Evolutionary conservation across 371 early-diverging fungal genomes (phyloP).

Genomic region (Batrachochytrium dendrobatidis): DNA sequence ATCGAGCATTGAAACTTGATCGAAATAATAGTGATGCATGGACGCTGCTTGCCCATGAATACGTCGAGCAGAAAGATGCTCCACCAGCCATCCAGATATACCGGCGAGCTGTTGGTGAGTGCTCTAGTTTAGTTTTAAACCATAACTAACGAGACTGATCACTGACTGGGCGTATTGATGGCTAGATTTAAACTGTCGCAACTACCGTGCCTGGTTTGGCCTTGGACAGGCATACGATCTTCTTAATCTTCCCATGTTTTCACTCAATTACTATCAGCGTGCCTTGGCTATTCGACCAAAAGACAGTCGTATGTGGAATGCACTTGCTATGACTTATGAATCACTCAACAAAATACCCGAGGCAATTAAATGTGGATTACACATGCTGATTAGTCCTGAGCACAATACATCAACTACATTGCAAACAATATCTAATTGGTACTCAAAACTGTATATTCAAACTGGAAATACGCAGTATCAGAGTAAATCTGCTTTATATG

Average conservation of each 20-base stretch:
- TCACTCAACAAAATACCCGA: no score
- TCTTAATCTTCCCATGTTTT: conserved; percentile 70
- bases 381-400: no score
- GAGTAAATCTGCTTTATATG: no score
- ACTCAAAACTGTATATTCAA: no score
- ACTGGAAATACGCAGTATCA: no score
- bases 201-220: conserved; percentile 92
- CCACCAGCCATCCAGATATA: conserved; percentile 87
- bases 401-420: no score
- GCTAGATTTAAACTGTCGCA: conserved; percentile 70
- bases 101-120: conserved; percentile 65
- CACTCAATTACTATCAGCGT: conserved; percentile 75
- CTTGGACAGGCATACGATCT: conserved; percentile 87
- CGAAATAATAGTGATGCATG: conserved; percentile 72
- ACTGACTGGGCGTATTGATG: no score
- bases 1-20: conserved; percentile 73
- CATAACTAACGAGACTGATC: no score
- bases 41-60: conserved; percentile 94
- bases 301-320: neutral
- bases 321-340: no score
- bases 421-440: no score
- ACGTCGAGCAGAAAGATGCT: conserved; percentile 81
- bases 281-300: conserved; percentile 32
- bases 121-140: no score
- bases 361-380: no score